Conservation (phyloP, 495 filamentous ascomycete species). For the Talaromyces wortmannii region DNA sequence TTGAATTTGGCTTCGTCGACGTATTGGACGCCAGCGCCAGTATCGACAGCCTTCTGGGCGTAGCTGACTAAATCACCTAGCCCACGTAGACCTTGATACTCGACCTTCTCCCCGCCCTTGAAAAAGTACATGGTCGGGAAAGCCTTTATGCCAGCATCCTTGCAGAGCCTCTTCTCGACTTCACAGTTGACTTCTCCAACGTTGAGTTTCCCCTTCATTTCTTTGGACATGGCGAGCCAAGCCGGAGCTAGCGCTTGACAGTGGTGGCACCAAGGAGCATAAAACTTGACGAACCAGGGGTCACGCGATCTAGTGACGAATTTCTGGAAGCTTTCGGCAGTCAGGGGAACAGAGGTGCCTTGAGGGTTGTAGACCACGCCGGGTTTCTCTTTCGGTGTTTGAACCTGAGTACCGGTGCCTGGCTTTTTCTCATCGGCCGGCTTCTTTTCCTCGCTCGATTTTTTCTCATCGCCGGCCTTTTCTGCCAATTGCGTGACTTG, state of each 20-base stretch:
- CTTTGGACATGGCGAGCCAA: constrained; percentile 83
- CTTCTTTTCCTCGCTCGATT: constrained; percentile 10
- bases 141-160: constrained; percentile 68
- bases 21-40: constrained; percentile 69
- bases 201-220: constrained; percentile 81
- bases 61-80: constrained; percentile 85
- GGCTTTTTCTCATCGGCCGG: constrained; percentile 12
- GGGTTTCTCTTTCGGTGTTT: constrained; percentile 28
- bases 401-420: constrained; percentile 23
- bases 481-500: constrained; percentile 23
- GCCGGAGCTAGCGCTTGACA: constrained; percentile 87
- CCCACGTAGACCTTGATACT: constrained; percentile 89
- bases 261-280: constrained; percentile 94
- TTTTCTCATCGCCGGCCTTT: constrained; percentile 8
- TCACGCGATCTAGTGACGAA: constrained; percentile 81
- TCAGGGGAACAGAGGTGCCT: constrained; percentile 68
- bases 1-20: constrained; percentile 71
- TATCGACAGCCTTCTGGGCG: constrained; percentile 76
- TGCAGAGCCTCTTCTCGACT: constrained; percentile 73
- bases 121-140: constrained; percentile 94
- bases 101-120: constrained; percentile 81
- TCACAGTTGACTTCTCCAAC: constrained; percentile 97
- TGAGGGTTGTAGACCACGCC: constrained; percentile 58
- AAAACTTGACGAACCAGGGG: constrained; percentile 98
- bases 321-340: constrained; percentile 79